A percentile compares a stretch with the other conserved stretches of the same genome.
phyloP scores from a whole-genome alignment of 768 basidiomycete species.

The Jaapia argillacea region DNA sequence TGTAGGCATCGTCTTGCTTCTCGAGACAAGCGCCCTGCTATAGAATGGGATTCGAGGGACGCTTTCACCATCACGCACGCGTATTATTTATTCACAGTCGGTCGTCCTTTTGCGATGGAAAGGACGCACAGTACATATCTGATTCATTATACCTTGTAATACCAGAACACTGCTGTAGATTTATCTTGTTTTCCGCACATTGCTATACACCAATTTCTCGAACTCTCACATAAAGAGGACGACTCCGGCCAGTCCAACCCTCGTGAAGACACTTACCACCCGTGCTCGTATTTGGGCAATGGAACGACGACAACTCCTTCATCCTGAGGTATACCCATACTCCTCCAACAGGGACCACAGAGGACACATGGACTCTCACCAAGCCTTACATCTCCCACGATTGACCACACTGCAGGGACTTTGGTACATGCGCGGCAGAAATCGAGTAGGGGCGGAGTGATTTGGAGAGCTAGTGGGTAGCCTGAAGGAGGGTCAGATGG shows the following conservation, averaged over 20 bases:
- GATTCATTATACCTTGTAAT: background rate
- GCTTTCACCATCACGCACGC: too few species aligned
- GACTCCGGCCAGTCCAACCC: background rate
- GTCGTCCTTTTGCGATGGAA: too few species aligned
- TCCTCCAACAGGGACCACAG: slow-evolving; percentile 66
- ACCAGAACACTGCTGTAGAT: background rate
- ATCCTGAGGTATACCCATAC: slow-evolving; percentile 47
- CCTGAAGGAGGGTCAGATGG: slow-evolving; percentile 43
- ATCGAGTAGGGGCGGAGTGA: slow-evolving; percentile 50
- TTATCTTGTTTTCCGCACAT: background rate
- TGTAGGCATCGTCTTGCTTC: slow-evolving; percentile 44
- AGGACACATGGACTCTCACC: slow-evolving; percentile 72
- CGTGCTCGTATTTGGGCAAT: slow-evolving; percentile 34
- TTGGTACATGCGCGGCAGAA: slow-evolving; percentile 61
- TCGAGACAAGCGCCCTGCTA: slow-evolving; percentile 50
- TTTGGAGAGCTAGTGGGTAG: slow-evolving; percentile 61
- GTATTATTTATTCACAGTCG: too few species aligned
- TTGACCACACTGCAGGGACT: slow-evolving; percentile 57
- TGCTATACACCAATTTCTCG: background rate
- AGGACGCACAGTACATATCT: background rate
- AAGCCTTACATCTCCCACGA: slow-evolving; percentile 63
- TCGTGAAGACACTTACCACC: slow-evolving; percentile 16
- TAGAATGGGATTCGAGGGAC: too few species aligned
- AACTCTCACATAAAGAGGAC: background rate
- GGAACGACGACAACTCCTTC: slow-evolving; percentile 39